These are phyloP conservation scores for Pisolithus marmoratus DNA, from an alignment of 768 basidiomycete species.

Conservation along the genomic window DNA sequence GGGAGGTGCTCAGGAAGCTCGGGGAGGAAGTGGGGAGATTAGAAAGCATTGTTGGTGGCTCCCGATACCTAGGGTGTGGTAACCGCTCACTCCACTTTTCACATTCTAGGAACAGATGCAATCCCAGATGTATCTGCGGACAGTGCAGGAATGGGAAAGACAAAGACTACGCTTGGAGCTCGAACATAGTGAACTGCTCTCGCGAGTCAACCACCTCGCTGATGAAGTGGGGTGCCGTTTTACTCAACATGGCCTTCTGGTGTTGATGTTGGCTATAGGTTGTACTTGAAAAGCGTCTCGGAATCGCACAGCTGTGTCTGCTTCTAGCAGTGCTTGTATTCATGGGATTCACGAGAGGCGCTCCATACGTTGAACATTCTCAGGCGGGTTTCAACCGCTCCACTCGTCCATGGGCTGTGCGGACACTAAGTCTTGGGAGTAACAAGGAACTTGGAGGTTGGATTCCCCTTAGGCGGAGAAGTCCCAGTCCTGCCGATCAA, in stretches of 20 bases:
- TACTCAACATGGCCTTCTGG: neutral
- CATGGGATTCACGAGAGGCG: slow-evolving; percentile 77
- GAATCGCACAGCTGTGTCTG: slow-evolving; percentile 82
- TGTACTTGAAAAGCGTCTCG: slow-evolving; percentile 80
- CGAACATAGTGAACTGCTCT: slow-evolving; percentile 65
- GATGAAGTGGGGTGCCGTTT: slow-evolving; percentile 57
- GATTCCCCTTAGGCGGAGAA: slow-evolving; percentile 20
- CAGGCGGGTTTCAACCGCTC: slow-evolving; percentile 14
- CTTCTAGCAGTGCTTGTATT: slow-evolving; percentile 81
- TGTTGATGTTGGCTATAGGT: slow-evolving; percentile 42
- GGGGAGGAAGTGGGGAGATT: slow-evolving; percentile 75
- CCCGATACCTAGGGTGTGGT: neutral
- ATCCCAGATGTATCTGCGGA: slow-evolving; percentile 57
- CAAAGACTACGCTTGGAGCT: slow-evolving; percentile 61
- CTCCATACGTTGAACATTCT: slow-evolving; percentile 30
- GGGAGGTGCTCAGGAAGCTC: slow-evolving; percentile 68
- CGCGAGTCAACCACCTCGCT: slow-evolving; percentile 66
- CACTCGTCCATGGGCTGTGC: slow-evolving; percentile 50
- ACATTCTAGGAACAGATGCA: slow-evolving; percentile 59
- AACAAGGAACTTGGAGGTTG: slow-evolving; percentile 35
- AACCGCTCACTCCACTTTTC: neutral
- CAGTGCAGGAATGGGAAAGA: slow-evolving; percentile 61
- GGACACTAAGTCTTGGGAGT: slow-evolving; percentile 51
- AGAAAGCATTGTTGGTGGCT: slow-evolving; percentile 61
- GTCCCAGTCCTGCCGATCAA: slow-evolving; percentile 24